Evolutionary conservation across 2,329 filamentous ascomycete species (phyloP).

Genomic region (Dactylellina parvicollis): DNA sequence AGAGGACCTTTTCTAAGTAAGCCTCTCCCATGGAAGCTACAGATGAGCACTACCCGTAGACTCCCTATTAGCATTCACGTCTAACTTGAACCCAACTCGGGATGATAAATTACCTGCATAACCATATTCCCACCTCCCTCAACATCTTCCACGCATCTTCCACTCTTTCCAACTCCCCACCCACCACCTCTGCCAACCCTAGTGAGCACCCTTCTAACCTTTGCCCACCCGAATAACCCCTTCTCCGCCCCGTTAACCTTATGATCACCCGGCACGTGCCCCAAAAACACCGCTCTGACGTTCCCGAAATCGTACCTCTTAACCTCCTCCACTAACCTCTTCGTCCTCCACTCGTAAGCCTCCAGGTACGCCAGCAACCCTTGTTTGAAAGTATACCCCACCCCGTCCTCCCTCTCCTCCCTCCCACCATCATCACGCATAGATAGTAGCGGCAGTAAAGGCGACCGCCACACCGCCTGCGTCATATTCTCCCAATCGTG

Average conservation of each 20-base stretch:
- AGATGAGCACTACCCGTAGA: slow-evolving; percentile 27
- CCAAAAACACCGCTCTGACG: slow-evolving; percentile 77
- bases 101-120: slow-evolving; percentile 71
- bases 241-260: slow-evolving; percentile 63
- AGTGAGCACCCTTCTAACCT: slow-evolving; percentile 70
- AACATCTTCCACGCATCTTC: slow-evolving; percentile 60
- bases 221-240: slow-evolving; percentile 81
- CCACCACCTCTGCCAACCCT: slow-evolving; percentile 50
- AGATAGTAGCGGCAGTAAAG: slow-evolving; percentile 74
- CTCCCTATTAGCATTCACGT: not conserved
- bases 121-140: slow-evolving; percentile 64
- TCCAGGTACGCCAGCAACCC: slow-evolving; percentile 78
- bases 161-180: slow-evolving; percentile 10
- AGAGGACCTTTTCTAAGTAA: slow-evolving; percentile 32
- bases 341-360: slow-evolving; percentile 72
- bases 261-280: slow-evolving; percentile 78
- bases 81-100: not conserved
- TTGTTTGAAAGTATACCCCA: slow-evolving; percentile 76
- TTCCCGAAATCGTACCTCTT: slow-evolving; percentile 73
- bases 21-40: slow-evolving; percentile 34
- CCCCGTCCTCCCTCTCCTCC: slow-evolving; percentile 64
- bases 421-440: not conserved
- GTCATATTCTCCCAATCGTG: slow-evolving; percentile 90
- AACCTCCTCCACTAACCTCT: slow-evolving; percentile 69
- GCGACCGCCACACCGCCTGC: slow-evolving; percentile 82